A percentile compares a stretch with the other conserved stretches of the same genome.
These are phyloP conservation scores for Sporothrix pallida DNA, from an alignment of 2,329 filamentous ascomycete species.

Conservation along the genomic window DNA sequence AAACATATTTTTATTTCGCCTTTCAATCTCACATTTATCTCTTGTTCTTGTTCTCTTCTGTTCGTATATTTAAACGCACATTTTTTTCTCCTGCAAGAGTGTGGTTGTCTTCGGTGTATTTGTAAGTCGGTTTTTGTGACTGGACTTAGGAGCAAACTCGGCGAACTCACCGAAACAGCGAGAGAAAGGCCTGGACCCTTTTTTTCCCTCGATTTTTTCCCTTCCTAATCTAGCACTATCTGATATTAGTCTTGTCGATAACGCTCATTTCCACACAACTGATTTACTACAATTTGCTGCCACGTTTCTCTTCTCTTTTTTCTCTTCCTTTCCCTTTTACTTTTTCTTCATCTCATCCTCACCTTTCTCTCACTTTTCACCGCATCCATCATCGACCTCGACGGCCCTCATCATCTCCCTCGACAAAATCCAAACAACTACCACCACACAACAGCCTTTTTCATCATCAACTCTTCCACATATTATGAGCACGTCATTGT, in stretches of 20 bases:
- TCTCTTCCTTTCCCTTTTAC: neutral
- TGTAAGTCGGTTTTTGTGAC: neutral
- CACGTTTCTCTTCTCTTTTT: neutral
- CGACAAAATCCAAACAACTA: neutral
- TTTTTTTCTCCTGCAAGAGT: neutral
- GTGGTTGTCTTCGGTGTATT: neutral
- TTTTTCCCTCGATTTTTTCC: neutral
- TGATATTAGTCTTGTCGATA: conserved; percentile 1
- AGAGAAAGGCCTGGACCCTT: conserved; percentile 4
- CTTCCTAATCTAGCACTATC: neutral
- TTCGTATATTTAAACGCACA: neutral
- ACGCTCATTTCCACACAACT: neutral
- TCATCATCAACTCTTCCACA: neutral
- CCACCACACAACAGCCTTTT: neutral
- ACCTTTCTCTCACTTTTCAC: neutral
- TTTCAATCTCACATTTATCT: neutral
- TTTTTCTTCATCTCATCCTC: neutral
- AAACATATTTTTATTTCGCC: conserved; percentile 4
- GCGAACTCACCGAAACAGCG: conserved; percentile 13
- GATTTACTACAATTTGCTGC: neutral
- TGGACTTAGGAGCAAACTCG: neutral
- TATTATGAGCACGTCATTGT: conserved; percentile 16
- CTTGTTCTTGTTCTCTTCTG: neutral
- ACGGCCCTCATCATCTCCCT: neutral
- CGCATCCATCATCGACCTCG: neutral